Base-by-base conservation (phyloP, 2,329 filamentous ascomycete genomes). In the Fonsecaea multimorphosa region DNA sequence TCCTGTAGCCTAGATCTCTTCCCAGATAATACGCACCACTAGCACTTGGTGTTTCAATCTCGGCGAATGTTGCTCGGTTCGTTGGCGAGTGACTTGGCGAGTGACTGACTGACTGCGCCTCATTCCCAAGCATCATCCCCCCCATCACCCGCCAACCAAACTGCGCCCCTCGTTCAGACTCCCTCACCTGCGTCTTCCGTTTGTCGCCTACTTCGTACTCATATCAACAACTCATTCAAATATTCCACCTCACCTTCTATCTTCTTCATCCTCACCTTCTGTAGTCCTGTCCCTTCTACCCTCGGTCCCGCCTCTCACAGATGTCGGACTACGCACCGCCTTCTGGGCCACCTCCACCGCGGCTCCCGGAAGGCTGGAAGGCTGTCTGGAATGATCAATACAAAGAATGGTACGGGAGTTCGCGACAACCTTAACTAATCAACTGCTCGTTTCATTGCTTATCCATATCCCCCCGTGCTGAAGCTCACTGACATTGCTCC, bases 301-400 rank as follows among this genome's bases (percentile, higher is more conserved):
- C 46, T 58, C 58, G 51, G n/a, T 29, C 16, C 2, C 19, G 36
- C 38, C 53, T 14, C n/a, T 49, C 51, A 3, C 46, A 36, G 38
- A 73, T 73, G 69, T 51, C 66, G 44, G 68, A 71, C 55, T 81
- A 75, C 67, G 75, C 77, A 53, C 78, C 80, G 63, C 81, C 81
- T 56, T 68, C 78, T 2, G 79, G 80, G 19, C 85, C 85, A 51
- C 87, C 87, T 31, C 86, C 86, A 14, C 86, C 85, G 14, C 80
- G 80, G 62, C 81, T 88, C 3, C 92, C 91, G 1, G 89, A 91
- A 73, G 93, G 93, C 73, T 97, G 92, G 91, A 88, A 91, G 74
- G 70, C 71, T n/a, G 64, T 72, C n/a, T 72, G 27, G 36, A 95
- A 96, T 78, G 87, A 90, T 0, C 88, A 95, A 74, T 97, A 97